Conservation (phyloP, 176 grass and related monocot genomes). For the Calamus simplicifolius region DNA sequence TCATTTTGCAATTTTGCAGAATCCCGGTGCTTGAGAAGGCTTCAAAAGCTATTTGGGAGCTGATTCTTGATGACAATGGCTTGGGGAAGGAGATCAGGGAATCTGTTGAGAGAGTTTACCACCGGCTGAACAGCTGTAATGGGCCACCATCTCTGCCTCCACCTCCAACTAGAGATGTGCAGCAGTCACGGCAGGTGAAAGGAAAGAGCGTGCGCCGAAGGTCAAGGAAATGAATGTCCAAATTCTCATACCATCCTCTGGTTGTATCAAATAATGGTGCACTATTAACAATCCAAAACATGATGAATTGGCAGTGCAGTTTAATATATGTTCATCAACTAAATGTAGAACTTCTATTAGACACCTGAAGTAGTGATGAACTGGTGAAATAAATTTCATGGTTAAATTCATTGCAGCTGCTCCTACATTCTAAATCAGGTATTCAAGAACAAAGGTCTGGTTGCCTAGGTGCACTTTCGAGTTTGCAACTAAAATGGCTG, state of each 20-base stretch:
- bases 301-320: not conserved
- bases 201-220: constrained; percentile 24
- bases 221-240: constrained; percentile 20
- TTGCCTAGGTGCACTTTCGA: too few relatives aligned
- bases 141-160: constrained; percentile 10
- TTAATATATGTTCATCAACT: too few relatives aligned
- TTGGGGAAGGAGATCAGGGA: constrained; percentile 82
- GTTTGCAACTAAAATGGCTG: too few relatives aligned
- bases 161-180: constrained; percentile 11
- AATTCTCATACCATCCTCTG: constrained; percentile 16
- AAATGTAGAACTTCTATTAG: too few relatives aligned
- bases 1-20: constrained; percentile 34
- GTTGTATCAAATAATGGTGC: constrained; percentile 22
- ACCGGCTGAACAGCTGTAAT: constrained; percentile 35
- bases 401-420: too few relatives aligned
- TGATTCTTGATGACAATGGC: constrained; percentile 59
- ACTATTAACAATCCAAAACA: constrained; percentile 14
- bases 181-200: constrained; percentile 15
- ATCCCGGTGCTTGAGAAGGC: constrained; percentile 89
- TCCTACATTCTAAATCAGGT: too few relatives aligned
- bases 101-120: constrained; percentile 82
- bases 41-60: constrained; percentile 81
- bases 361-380: too few relatives aligned
- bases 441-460: too few relatives aligned
- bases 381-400: too few relatives aligned